These are phyloP conservation scores for Pythium myriotylum DNA, from an alignment of 352 stramenopile species.

Conservation along the genomic window DNA sequence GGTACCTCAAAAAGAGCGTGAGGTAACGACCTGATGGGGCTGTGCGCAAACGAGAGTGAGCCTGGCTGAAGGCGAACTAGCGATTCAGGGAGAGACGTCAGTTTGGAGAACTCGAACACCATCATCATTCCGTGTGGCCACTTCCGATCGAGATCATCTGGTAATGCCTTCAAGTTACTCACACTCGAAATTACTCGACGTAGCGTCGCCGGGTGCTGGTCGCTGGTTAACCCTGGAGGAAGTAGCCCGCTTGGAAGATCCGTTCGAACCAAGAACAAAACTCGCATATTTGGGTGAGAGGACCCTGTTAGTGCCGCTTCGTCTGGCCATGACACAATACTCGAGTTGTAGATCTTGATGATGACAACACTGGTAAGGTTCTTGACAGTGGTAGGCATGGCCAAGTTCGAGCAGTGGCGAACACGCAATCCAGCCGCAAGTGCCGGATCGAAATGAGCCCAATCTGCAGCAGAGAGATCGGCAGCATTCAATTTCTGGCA, in stretches of 20 bases:
- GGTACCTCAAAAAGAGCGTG: constrained; percentile 5
- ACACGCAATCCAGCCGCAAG: background rate
- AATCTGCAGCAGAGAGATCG: background rate
- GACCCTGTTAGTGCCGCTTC: background rate
- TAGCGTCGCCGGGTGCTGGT: no score
- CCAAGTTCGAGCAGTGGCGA: constrained; percentile 15
- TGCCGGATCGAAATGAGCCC: background rate
- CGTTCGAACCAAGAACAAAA: background rate
- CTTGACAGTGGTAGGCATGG: background rate
- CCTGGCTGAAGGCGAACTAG: background rate
- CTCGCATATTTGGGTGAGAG: background rate
- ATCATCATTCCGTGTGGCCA: constrained; percentile 5
- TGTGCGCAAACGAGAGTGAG: background rate
- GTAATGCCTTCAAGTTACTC: constrained; percentile 3
- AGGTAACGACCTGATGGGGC: background rate
- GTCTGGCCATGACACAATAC: background rate
- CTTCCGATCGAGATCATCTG: background rate
- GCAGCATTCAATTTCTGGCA: background rate
- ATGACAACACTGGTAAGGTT: background rate
- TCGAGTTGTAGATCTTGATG: constrained; percentile 23
- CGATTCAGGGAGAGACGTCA: background rate
- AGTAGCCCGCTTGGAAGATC: background rate
- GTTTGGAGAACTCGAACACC: background rate
- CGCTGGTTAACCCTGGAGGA: background rate
- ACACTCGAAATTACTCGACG: background rate